Evolutionary conservation across 768 basidiomycete genomes (phyloP).

Genomic region (Lentinula boryana): DNA sequence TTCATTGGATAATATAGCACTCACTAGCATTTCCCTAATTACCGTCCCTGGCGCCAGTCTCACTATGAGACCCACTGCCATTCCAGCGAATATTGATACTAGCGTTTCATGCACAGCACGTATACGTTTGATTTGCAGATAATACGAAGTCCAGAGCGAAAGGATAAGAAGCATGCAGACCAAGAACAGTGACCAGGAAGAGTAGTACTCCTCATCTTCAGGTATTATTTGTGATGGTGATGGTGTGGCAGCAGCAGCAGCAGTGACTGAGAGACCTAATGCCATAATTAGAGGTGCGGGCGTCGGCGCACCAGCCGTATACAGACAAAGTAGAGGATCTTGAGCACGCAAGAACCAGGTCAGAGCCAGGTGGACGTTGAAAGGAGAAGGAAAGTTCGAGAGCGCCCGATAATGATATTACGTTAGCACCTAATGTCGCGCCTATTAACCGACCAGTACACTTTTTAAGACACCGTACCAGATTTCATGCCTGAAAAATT

Average conservation of each 20-base stretch:
- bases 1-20: constrained; percentile 20
- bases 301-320: background rate
- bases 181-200: constrained; percentile 91
- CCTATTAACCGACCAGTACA: too few species aligned
- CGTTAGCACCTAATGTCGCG: background rate
- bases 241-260: constrained; percentile 24
- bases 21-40: constrained; percentile 96
- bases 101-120: constrained; percentile 94
- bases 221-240: constrained; percentile 27
- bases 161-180: constrained; percentile 89
- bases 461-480: too few species aligned
- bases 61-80: constrained; percentile 90
- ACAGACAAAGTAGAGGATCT: background rate
- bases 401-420: background rate
- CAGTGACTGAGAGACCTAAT: constrained; percentile 28
- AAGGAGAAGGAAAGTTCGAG: background rate
- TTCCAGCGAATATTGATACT: constrained; percentile 92
- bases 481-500: too few species aligned
- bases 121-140: constrained; percentile 95
- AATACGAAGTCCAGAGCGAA: constrained; percentile 95
- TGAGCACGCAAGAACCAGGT: background rate
- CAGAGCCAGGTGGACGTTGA: background rate
- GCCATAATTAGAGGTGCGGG: constrained; percentile 23
- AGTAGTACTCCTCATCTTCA: constrained; percentile 87
- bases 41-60: constrained; percentile 87